A percentile compares a stretch with the other conserved stretches of the same genome.
Conservation (phyloP, 495 filamentous ascomycete genomes). For the Immersiella caudata region DNA sequence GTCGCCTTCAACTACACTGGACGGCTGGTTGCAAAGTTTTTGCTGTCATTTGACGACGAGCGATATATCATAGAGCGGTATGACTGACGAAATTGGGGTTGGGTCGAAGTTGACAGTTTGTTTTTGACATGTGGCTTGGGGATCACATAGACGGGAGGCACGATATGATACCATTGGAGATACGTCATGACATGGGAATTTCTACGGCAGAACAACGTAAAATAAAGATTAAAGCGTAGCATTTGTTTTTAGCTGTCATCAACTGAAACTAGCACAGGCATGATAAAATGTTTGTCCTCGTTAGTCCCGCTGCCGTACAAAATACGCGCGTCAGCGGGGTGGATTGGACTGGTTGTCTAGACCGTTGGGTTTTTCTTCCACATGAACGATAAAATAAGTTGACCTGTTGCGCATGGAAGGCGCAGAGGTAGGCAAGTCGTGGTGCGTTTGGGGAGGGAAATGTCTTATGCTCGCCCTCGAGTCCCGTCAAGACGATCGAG, state of each 20-base stretch:
- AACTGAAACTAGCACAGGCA: slow-evolving; percentile 1
- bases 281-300: slow-evolving; percentile 55
- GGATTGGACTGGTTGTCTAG: slow-evolving; percentile 66
- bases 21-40: slow-evolving; percentile 51
- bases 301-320: slow-evolving; percentile 62
- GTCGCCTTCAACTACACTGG: slow-evolving; percentile 54
- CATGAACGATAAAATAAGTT: slow-evolving; percentile 60
- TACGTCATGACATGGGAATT: slow-evolving; percentile 4
- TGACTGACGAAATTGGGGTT: background rate
- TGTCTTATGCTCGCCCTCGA: slow-evolving; percentile 22
- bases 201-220: background rate
- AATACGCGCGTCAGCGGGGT: slow-evolving; percentile 56
- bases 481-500: slow-evolving; percentile 2
- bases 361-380: slow-evolving; percentile 60
- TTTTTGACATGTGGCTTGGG: background rate
- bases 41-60: slow-evolving; percentile 54
- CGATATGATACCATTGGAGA: background rate
- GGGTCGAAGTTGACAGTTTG: no score
- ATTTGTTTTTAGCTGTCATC: background rate
- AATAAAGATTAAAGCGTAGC: background rate
- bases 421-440: slow-evolving; percentile 61
- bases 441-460: slow-evolving; percentile 36
- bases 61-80: slow-evolving; percentile 33
- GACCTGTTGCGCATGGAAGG: slow-evolving; percentile 55
- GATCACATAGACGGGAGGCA: background rate